Evolutionary conservation across 2,329 filamentous ascomycete species (phyloP).

Genomic region (Aspergillus fructus): DNA sequence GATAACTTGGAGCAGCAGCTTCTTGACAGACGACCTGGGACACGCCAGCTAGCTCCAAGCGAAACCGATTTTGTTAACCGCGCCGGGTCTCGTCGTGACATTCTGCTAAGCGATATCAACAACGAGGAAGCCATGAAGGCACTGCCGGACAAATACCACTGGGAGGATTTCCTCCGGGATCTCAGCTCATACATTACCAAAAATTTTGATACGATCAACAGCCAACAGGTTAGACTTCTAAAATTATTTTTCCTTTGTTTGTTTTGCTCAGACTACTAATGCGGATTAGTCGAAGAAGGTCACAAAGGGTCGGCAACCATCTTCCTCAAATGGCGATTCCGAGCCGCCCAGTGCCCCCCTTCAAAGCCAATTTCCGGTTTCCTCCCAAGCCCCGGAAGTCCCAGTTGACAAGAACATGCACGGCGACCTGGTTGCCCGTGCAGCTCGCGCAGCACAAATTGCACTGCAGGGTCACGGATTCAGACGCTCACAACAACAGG

Average conservation of each 20-base stretch:
- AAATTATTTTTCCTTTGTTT: not conserved
- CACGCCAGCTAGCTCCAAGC: constrained; percentile 54
- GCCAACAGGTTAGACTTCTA: constrained; percentile 42
- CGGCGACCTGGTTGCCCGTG: constrained; percentile 48
- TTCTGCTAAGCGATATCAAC: constrained; percentile 56
- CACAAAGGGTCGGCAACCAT: constrained; percentile 37
- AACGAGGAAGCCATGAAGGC: constrained; percentile 49
- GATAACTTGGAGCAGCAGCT: constrained; percentile 56
- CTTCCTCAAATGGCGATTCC: constrained; percentile 36
- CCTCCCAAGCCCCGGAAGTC: constrained; percentile 39
- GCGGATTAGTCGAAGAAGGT: constrained; percentile 36
- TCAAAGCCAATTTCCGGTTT: constrained; percentile 43
- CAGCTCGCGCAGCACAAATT: constrained; percentile 49
- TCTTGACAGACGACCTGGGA: constrained; percentile 54
- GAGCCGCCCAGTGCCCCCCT: constrained; percentile 39
- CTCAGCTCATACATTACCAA: constrained; percentile 60
- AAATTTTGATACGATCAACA: constrained; percentile 54
- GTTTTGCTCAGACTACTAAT: constrained; percentile 19
- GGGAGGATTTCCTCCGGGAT: constrained; percentile 63
- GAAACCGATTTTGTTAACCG: constrained; percentile 61
- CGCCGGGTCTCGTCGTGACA: constrained; percentile 54
- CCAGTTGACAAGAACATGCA: constrained; percentile 42
- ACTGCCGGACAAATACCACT: constrained; percentile 60
- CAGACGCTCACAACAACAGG: constrained; percentile 36
- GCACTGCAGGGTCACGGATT: constrained; percentile 46